Evolutionary conservation across 352 stramenopile genomes (phyloP).

Genomic region (Phytophthora sp.): DNA sequence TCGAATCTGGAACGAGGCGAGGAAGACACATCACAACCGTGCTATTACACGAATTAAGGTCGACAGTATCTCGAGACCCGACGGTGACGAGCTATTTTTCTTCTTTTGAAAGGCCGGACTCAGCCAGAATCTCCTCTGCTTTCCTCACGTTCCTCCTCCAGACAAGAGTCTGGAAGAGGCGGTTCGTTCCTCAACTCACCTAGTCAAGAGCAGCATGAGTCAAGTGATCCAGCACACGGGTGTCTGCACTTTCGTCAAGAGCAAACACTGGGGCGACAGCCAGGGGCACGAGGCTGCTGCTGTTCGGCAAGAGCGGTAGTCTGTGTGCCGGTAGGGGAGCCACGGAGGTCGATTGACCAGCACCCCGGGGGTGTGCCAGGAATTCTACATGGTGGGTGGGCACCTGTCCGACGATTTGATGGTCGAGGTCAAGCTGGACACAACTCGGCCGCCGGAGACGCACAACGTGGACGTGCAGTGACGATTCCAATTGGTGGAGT

Average conservation of each 20-base stretch:
- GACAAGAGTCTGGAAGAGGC: too few relatives aligned
- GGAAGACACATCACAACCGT: too few relatives aligned
- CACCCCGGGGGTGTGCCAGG: slow-evolving; percentile 35
- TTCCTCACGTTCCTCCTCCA: too few relatives aligned
- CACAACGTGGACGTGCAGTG: slow-evolving; percentile 37
- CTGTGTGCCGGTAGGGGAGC: too few relatives aligned
- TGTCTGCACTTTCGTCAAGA: slow-evolving; percentile 36
- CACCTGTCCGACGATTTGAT: slow-evolving; percentile 26
- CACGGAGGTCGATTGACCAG: slow-evolving; percentile 35
- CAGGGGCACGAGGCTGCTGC: slow-evolving; percentile 33
- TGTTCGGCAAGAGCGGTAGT: slow-evolving; percentile 35
- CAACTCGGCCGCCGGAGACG: slow-evolving; percentile 32
- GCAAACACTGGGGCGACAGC: slow-evolving; percentile 26
- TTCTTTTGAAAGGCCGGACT: too few relatives aligned
- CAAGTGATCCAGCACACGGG: slow-evolving; percentile 28
- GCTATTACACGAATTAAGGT: too few relatives aligned
- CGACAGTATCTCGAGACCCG: too few relatives aligned
- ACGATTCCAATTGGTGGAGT: too few relatives aligned
- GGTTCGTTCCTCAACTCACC: slow-evolving; percentile 36
- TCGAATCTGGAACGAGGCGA: too few relatives aligned
- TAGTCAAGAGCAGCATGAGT: slow-evolving; percentile 31
- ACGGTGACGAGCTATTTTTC: too few relatives aligned
- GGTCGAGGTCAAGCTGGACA: slow-evolving; percentile 33
- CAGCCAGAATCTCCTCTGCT: too few relatives aligned
- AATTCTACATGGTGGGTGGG: slow-evolving; percentile 35